Evolutionary conservation across 495 filamentous ascomycete species (phyloP).

Genomic region (Penicillium egyptiacum): DNA sequence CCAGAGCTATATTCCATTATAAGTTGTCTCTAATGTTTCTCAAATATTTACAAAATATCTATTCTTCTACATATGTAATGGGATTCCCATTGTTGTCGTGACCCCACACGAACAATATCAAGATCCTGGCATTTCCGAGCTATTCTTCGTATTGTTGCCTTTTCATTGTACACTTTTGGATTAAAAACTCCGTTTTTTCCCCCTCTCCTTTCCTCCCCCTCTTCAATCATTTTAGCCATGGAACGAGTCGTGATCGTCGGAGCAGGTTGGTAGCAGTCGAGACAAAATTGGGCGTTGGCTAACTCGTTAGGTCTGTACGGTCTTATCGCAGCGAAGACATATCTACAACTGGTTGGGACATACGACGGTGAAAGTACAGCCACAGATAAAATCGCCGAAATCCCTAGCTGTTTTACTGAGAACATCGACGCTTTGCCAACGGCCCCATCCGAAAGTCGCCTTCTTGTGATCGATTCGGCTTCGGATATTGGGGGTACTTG

Average conservation of each 20-base stretch:
- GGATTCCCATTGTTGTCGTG: not conserved
- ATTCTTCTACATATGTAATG: too few relatives aligned
- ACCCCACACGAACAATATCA: conserved; percentile 24
- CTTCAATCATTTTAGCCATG: conserved; percentile 7
- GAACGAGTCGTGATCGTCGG: conserved; percentile 29
- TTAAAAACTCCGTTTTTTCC: not conserved
- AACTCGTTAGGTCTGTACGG: conserved; percentile 44
- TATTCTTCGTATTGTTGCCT: conserved; percentile 5
- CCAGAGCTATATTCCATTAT: too few relatives aligned
- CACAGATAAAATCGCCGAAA: not conserved
- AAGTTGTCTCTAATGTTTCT: too few relatives aligned
- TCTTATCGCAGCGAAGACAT: conserved; percentile 58
- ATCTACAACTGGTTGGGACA: conserved; percentile 43
- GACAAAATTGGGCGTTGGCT: not conserved
- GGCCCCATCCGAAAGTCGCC: conserved; percentile 26
- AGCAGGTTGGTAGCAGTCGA: conserved; percentile 18
- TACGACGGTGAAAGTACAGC: conserved; percentile 8
- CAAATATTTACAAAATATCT: too few relatives aligned
- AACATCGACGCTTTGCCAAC: not conserved
- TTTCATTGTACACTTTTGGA: conserved; percentile 1
- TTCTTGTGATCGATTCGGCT: conserved; percentile 50
- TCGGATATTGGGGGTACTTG: conserved; percentile 64
- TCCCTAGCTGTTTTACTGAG: conserved; percentile 17
- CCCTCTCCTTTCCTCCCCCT: not conserved
- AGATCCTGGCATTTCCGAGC: not conserved